phyloP scores from a whole-genome alignment of 75 land plant species.

The Pinus albicaulis region DNA sequence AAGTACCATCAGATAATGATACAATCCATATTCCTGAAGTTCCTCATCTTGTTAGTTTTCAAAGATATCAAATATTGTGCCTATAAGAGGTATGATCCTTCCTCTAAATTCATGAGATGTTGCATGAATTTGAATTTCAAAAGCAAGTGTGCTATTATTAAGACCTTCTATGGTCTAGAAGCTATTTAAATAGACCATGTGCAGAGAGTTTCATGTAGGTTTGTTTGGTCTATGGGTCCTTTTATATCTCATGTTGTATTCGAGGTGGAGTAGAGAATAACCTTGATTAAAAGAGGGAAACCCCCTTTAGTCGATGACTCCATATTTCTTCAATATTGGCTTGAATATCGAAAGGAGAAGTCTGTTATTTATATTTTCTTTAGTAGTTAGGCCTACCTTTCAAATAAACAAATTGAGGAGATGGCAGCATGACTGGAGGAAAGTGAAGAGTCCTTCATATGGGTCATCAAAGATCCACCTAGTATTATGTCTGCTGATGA shows the following conservation, averaged over 20 bases:
- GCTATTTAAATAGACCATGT: slow-evolving; percentile 20
- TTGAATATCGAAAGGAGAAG: not conserved
- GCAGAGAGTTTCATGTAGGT: not conserved
- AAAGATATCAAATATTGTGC: slow-evolving; percentile 24
- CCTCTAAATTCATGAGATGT: slow-evolving; percentile 18
- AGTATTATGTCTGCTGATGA: not conserved
- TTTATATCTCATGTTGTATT: not conserved
- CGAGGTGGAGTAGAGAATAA: not conserved
- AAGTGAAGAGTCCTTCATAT: not conserved
- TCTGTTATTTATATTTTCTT: not conserved
- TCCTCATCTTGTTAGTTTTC: slow-evolving; percentile 8
- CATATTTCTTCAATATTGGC: slow-evolving; percentile 12
- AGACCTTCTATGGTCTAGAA: slow-evolving; percentile 32
- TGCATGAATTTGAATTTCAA: slow-evolving; percentile 10
- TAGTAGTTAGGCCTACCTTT: not conserved
- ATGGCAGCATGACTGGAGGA: not conserved
- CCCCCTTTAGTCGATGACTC: not conserved
- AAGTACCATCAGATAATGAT: slow-evolving; percentile 10
- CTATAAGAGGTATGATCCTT: slow-evolving; percentile 12
- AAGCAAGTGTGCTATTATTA: slow-evolving; percentile 36
- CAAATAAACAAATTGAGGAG: not conserved
- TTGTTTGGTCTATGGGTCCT: slow-evolving; percentile 44
- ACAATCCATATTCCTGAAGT: slow-evolving; percentile 10
- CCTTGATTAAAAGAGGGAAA: not conserved
- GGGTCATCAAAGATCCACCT: slow-evolving; percentile 1